A percentile compares a stretch with the other conserved stretches of the same genome.
Conservation (phyloP, 306 rosid genomes). For the Mimosa pudica region DNA sequence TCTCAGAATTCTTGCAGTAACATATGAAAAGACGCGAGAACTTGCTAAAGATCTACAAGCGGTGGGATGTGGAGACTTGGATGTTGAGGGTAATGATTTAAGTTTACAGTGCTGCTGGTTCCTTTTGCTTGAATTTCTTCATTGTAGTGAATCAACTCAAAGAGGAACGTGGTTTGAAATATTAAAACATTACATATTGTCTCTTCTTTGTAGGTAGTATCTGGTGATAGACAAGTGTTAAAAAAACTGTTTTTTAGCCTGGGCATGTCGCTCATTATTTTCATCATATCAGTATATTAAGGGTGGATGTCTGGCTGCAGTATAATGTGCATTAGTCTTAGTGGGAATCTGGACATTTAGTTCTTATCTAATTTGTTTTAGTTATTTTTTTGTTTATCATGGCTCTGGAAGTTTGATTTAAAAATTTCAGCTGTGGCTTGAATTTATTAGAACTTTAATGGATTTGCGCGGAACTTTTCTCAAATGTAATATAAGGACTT, state of each 20-base stretch:
- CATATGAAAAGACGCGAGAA: conserved; percentile 94
- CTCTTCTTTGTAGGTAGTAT: conserved; percentile 16
- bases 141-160: background rate
- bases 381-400: background rate
- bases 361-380: background rate
- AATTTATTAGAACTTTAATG: background rate
- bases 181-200: background rate
- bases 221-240: conserved; percentile 14
- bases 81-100: conserved; percentile 80
- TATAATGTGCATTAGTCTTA: conserved; percentile 28
- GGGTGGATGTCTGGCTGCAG: conserved; percentile 24
- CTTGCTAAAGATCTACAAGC: conserved; percentile 88
- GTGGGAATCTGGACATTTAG: conserved; percentile 3
- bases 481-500: conserved; percentile 12
- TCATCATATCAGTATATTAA: conserved; percentile 13
- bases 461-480: conserved; percentile 6
- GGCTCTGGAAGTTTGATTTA: background rate
- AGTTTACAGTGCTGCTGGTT: conserved; percentile 10
- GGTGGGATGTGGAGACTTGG: conserved; percentile 99
- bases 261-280: conserved; percentile 15
- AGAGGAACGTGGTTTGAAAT: background rate
- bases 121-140: conserved; percentile 27
- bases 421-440: too few relatives aligned
- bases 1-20: conserved; percentile 98
- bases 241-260: conserved; percentile 23